These are phyloP conservation scores for Cucumis sativus DNA, from an alignment of 306 rosid genomes.

Conservation along the genomic window DNA sequence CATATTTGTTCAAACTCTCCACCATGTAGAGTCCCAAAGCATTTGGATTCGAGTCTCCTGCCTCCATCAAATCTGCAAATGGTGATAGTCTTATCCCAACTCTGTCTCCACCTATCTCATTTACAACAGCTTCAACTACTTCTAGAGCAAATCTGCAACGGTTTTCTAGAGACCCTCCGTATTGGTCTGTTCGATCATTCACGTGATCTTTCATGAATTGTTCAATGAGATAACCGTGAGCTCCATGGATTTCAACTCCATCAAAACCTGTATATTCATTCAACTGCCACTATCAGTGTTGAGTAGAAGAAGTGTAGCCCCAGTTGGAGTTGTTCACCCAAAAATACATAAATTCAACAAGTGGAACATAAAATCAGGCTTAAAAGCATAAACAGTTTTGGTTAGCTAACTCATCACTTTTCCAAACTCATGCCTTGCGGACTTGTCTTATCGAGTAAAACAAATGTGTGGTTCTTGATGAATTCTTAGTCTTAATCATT, in stretches of 20 bases:
- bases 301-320: background rate
- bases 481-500: background rate
- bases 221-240: conserved; percentile 24
- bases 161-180: conserved; percentile 42
- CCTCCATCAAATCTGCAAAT: conserved; percentile 30
- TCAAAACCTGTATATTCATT: conserved; percentile 22
- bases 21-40: conserved; percentile 45
- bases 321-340: no score
- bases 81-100: conserved; percentile 75
- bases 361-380: no score
- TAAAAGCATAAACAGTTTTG: no score
- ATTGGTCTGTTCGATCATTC: conserved; percentile 25
- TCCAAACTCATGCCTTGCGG: no score
- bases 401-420: no score
- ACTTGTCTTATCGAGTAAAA: no score
- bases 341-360: no score
- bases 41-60: conserved; percentile 51
- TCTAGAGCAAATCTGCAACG: conserved; percentile 51
- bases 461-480: background rate
- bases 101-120: conserved; percentile 43
- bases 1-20: conserved; percentile 18
- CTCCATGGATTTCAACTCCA: conserved; percentile 37
- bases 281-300: background rate
- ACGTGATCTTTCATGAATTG: conserved; percentile 27
- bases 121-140: conserved; percentile 28